phyloP scores from a whole-genome alignment of 2,329 filamentous ascomycete species.

The Fusarium duplospermum region DNA sequence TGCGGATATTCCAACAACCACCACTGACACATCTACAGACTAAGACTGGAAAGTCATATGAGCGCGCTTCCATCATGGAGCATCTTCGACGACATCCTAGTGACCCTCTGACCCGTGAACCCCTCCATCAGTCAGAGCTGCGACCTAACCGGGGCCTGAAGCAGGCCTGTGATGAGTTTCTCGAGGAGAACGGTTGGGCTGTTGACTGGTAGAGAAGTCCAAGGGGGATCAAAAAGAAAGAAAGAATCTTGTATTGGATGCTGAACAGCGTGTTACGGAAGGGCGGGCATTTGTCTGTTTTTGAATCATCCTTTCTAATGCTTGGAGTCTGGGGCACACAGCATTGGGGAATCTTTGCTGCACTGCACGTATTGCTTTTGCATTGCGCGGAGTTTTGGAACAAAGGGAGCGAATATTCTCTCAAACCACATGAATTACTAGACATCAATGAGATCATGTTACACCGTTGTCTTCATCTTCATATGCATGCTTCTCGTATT shows the following conservation, averaged over 20 bases:
- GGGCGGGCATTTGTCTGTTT: background rate
- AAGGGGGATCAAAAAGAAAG: background rate
- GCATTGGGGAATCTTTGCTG: background rate
- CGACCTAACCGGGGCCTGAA: constrained; percentile 85
- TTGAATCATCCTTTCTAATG: background rate
- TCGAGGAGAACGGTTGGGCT: constrained; percentile 90
- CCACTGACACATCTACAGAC: constrained; percentile 61
- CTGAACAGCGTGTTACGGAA: background rate
- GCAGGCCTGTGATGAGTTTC: constrained; percentile 85
- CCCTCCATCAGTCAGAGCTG: constrained; percentile 75
- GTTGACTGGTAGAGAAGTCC: constrained; percentile 77
- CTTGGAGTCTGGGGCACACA: constrained; percentile 15
- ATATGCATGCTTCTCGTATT: background rate
- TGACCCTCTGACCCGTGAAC: constrained; percentile 87
- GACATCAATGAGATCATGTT: background rate
- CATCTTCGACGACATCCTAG: constrained; percentile 80
- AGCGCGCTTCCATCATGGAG: constrained; percentile 85
- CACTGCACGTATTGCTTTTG: background rate
- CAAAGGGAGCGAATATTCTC: background rate
- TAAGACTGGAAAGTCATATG: constrained; percentile 90
- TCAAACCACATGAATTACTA: background rate
- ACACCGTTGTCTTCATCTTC: background rate
- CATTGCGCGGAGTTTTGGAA: constrained; percentile 24
- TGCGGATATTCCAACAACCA: background rate
- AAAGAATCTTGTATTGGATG: background rate